These are phyloP conservation scores for Puccinia hordei DNA, from an alignment of 1,284 basidiomycete species.

Conservation along the genomic window DNA sequence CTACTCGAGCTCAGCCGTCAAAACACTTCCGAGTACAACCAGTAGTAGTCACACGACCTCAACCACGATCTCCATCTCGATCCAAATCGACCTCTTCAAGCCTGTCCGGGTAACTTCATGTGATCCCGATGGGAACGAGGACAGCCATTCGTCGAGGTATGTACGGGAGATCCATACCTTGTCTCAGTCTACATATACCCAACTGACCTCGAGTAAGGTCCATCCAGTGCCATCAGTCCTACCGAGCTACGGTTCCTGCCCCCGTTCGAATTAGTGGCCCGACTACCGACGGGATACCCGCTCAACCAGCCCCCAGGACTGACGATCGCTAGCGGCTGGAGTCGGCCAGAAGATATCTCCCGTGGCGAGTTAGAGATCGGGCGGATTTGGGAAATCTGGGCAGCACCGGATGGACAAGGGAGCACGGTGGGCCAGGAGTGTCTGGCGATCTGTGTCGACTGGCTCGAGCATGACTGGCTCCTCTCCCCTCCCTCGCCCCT, in stretches of 20 bases:
- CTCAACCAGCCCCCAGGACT: background rate
- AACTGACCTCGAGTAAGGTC: background rate
- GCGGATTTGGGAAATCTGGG: background rate
- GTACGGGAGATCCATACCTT: background rate
- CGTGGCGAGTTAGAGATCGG: background rate
- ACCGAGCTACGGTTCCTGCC: constrained; percentile 10
- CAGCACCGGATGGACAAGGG: background rate
- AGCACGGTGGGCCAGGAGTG: constrained; percentile 4
- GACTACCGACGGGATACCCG: background rate
- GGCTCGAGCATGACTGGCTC: constrained; percentile 29
- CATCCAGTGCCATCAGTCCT: background rate
- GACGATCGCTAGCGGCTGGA: background rate
- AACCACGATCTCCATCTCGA: background rate
- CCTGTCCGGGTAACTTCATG: background rate
- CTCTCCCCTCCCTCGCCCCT: background rate
- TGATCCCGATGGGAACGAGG: background rate
- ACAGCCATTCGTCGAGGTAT: background rate
- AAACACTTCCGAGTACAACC: background rate
- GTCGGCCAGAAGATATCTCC: background rate
- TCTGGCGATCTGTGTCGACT: constrained; percentile 15
- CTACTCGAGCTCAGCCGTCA: background rate
- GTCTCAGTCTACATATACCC: background rate
- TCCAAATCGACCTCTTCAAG: constrained; percentile 20
- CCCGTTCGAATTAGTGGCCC: background rate
- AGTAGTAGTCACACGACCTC: background rate